These are phyloP conservation scores for peach (Prunus persica) DNA, from an alignment of 306 rosid species.

Conservation along the genomic window DNA sequence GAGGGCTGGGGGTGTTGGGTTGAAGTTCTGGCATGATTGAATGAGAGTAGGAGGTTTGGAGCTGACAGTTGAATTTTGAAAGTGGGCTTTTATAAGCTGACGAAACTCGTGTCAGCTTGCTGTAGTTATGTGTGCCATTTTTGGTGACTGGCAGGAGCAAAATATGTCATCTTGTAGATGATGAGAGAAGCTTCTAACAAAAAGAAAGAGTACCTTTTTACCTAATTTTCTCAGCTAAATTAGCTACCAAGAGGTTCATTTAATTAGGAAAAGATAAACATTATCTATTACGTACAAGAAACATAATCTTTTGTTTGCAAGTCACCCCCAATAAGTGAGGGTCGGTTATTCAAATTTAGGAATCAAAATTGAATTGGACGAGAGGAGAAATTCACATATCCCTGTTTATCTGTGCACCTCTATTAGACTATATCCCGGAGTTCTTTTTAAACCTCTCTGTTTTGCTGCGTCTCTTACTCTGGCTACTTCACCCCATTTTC, in stretches of 20 bases:
- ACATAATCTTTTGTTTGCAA: neutral
- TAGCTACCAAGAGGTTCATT: neutral
- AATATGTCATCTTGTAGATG: neutral
- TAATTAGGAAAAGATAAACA: neutral
- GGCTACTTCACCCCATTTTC: conserved; percentile 49
- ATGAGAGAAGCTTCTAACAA: neutral
- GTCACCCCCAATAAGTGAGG: no score
- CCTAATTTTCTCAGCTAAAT: no score
- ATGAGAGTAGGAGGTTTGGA: neutral
- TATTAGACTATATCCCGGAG: conserved; percentile 42
- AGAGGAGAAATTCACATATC: conserved; percentile 9
- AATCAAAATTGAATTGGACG: neutral
- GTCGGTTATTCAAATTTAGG: no score
- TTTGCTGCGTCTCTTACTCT: conserved; percentile 28
- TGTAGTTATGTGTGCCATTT: no score
- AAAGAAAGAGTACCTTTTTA: no score
- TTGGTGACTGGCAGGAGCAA: no score
- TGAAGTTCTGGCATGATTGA: conserved; percentile 25
- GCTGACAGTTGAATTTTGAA: neutral
- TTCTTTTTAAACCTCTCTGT: conserved; percentile 27
- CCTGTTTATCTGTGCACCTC: conserved; percentile 13
- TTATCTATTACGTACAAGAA: neutral
- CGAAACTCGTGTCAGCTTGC: neutral
- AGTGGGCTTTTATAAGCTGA: neutral
- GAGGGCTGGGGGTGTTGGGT: neutral